These are phyloP conservation scores for Sporothrix variecibatus DNA, from an alignment of 2,329 filamentous ascomycete genomes.

Conservation along the genomic window DNA sequence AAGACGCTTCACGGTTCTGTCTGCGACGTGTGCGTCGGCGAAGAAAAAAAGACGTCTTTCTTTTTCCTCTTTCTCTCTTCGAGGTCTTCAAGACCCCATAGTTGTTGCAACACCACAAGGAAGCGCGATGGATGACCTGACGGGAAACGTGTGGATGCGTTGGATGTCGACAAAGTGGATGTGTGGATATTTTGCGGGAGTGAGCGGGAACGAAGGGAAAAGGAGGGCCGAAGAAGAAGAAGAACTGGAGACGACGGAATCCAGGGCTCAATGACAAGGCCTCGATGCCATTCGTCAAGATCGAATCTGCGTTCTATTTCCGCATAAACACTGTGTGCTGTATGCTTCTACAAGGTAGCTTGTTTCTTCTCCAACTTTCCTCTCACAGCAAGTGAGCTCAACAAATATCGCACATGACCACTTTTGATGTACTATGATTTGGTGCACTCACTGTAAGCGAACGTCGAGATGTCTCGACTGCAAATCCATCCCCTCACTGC, in stretches of 20 bases:
- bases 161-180: neutral
- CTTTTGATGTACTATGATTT: conserved; percentile 24
- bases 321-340: neutral
- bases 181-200: conserved; percentile 8
- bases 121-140: neutral
- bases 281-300: neutral
- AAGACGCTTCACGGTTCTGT: neutral
- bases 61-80: neutral
- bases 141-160: neutral
- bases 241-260: neutral
- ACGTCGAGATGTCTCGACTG: neutral
- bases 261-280: too few species aligned
- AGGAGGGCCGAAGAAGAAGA: neutral
- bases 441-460: neutral
- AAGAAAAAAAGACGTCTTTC: too few species aligned
- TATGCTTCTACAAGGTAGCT: too few species aligned
- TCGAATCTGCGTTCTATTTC: neutral
- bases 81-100: neutral
- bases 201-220: neutral
- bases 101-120: neutral
- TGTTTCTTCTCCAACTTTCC: neutral
- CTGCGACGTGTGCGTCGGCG: neutral
- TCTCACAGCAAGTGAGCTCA: neutral
- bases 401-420: conserved; percentile 20
- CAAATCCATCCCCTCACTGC: neutral